Evolutionary conservation across 176 grass and related monocot species (phyloP), one percentile per base, ranked within the genome.

Genomic region (Panicum miliaceum): DNA sequence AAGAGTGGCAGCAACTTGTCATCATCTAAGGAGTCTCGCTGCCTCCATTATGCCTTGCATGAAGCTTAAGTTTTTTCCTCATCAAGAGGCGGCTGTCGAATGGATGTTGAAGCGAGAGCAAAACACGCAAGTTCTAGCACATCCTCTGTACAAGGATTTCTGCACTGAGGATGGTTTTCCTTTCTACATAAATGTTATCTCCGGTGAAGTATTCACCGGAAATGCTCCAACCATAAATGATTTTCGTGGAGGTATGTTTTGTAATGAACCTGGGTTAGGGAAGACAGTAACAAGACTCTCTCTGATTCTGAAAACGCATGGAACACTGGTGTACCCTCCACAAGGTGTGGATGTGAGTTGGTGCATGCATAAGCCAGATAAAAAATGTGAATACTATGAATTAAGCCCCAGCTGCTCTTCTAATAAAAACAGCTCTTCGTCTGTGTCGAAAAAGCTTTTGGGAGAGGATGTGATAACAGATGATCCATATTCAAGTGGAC

Each of bases 181-280:
- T 65, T 93, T 95, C 32, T 92, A 90, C 56, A 84, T 98, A 81
- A 94, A 98, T 90, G 83, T 84, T 78, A 81, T 87, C 83, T 90
- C 96, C 53, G 93, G 89, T 85, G 85, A 95, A 79, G 82, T 98
- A 84, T 78, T 51, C 50, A 89, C 85, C 1, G 87, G 86, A 63
- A 79, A 61, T 73, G 85, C 83, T 75, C 93, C 96, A 25, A 83
- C 81, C 22, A 75, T 94, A 74, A 86, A 78, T 77, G 93, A 98
- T 85, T 98, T 95, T 46, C 82, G 73, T 34, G 96, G 96, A 83
- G 91, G 96, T 72, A 93, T 98, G 89, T 98, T 98, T 84, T 98
- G 96, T 87, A 93, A 98, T 73, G 96, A 98, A 92, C 96, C 96
- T 75, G 96, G 96, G 63, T 86, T 98, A 87, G 96, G 96, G 34